Conservation (phyloP, 345 rosid species). For the Aurinia saxatilis region DNA sequence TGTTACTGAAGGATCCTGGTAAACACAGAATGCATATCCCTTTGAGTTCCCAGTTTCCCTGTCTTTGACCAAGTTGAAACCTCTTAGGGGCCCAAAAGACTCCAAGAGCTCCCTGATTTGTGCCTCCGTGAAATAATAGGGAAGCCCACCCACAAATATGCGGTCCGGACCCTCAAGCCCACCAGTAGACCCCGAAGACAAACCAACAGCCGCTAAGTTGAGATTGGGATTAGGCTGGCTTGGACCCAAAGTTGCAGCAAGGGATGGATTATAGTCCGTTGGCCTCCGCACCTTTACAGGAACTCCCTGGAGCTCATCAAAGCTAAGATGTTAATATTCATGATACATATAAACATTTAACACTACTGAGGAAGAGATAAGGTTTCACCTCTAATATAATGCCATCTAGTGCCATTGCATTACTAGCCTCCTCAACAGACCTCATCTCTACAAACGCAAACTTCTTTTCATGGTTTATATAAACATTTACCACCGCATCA, state of each 20-base stretch:
- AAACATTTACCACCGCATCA: constrained; percentile 98
- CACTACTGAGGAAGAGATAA: background rate
- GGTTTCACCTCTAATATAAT: constrained; percentile 75
- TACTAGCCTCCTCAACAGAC: constrained; percentile 99
- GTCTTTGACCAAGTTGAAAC: constrained; percentile 95
- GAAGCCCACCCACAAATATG: constrained; percentile 94
- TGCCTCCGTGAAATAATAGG: constrained; percentile 88
- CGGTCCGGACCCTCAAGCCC: constrained; percentile 99
- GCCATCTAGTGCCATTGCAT: constrained; percentile 99
- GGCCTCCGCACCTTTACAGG: constrained; percentile 99
- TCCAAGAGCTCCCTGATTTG: constrained; percentile 96
- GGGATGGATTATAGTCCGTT: constrained; percentile 90
- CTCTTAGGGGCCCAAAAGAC: constrained; percentile 86
- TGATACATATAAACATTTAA: background rate
- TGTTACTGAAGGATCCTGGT: constrained; percentile 93
- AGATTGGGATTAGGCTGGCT: constrained; percentile 96
- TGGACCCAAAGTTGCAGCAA: constrained; percentile 96
- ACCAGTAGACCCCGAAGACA: constrained; percentile 84
- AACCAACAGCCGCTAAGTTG: constrained; percentile 89
- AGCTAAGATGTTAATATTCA: constrained; percentile 1
- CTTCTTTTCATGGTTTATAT: constrained; percentile 98
- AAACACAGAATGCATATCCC: constrained; percentile 95
- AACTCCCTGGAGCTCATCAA: constrained; percentile 57
- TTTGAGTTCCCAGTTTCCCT: constrained; percentile 97
- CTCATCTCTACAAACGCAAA: constrained; percentile 99